Conservation (phyloP, 2,329 filamentous ascomycete species). For the Immersiporthe knoxdaviesiana region DNA sequence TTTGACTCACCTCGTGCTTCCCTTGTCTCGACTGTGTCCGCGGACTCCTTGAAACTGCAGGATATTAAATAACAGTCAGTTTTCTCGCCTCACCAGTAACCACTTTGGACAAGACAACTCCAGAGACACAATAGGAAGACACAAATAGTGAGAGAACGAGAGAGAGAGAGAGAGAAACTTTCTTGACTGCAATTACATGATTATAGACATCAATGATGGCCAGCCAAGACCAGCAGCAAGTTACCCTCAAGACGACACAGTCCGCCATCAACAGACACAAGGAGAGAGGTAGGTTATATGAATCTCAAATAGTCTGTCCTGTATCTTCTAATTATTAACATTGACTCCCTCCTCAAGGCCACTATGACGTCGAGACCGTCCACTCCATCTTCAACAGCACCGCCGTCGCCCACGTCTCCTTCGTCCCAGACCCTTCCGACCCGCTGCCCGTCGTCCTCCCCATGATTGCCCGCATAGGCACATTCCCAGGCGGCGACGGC, state of each 20-base stretch:
- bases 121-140: not conserved
- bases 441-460: slow-evolving; percentile 79
- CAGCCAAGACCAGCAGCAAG: not conserved
- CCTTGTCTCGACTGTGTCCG: not conserved
- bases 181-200: not conserved
- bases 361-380: slow-evolving; percentile 73
- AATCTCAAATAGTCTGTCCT: not conserved
- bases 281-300: slow-evolving; percentile 21
- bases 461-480: slow-evolving; percentile 85
- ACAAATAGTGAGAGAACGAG: not conserved
- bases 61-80: slow-evolving; percentile 16
- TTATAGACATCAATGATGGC: not conserved
- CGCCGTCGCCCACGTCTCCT: slow-evolving; percentile 80
- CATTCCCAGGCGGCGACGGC: slow-evolving; percentile 65
- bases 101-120: not conserved
- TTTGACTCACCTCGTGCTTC: slow-evolving; percentile 17
- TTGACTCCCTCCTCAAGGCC: slow-evolving; percentile 51
- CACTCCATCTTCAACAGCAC: slow-evolving; percentile 75
- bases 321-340: not conserved
- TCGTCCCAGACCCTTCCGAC: slow-evolving; percentile 59
- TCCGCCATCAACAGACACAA: slow-evolving; percentile 29
- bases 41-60: not conserved
- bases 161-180: not conserved
- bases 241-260: slow-evolving; percentile 25
- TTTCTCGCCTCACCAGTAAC: not conserved